A percentile compares a stretch with the other conserved stretches of the same genome.
Conservation (phyloP, 768 basidiomycete genomes). For the Inosperma sp. region DNA sequence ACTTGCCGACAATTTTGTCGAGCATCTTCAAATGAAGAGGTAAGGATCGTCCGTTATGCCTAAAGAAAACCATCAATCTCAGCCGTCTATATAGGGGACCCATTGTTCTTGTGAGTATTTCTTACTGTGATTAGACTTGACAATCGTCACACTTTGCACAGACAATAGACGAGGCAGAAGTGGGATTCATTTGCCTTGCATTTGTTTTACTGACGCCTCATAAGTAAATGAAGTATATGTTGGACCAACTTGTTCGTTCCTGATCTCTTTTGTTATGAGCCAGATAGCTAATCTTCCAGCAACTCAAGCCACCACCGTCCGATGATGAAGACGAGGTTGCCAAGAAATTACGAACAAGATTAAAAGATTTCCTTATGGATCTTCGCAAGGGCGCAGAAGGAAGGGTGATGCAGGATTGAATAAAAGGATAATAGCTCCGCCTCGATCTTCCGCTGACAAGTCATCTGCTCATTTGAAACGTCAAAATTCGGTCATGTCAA, state of each 20-base stretch:
- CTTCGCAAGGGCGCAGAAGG: slow-evolving; percentile 36
- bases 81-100: slow-evolving; percentile 23
- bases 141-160: slow-evolving; percentile 3
- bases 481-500: no score
- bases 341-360: slow-evolving; percentile 33
- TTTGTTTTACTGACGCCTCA: not conserved
- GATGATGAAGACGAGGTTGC: slow-evolving; percentile 35
- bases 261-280: not conserved
- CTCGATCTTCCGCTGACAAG: no score
- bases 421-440: no score
- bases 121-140: not conserved
- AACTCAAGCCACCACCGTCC: slow-evolving; percentile 39
- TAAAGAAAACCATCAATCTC: no score
- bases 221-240: slow-evolving; percentile 27
- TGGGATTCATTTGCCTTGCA: slow-evolving; percentile 4
- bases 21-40: no score
- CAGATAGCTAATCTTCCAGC: not conserved
- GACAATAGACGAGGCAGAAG: slow-evolving; percentile 31
- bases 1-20: no score
- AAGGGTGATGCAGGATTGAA: no score
- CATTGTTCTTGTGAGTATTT: slow-evolving; percentile 19
- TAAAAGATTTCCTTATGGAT: slow-evolving; percentile 33
- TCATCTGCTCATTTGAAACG: no score
- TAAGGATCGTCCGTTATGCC: no score
- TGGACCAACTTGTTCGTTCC: slow-evolving; percentile 34